Evolutionary conservation across 2,329 filamentous ascomycete genomes (phyloP).

Genomic region (Cladosporium sp.): DNA sequence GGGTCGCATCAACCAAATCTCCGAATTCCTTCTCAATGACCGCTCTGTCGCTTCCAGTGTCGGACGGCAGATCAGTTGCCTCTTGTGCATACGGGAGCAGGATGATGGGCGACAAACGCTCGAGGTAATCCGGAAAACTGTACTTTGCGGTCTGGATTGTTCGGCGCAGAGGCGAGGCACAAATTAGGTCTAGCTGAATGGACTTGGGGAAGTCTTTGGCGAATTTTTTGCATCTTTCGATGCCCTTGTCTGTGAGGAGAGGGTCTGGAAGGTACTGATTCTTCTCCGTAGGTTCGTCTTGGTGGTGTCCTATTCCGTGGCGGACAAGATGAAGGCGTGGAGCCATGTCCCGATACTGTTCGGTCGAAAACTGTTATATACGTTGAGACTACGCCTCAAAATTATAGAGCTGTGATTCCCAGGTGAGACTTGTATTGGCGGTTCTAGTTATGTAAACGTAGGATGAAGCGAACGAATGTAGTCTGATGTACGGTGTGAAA

Average conservation of each 20-base stretch:
- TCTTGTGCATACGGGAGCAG: slow-evolving; percentile 21
- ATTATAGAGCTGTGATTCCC: no score
- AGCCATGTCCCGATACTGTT: neutral
- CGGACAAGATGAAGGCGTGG: slow-evolving; percentile 20
- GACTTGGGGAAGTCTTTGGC: slow-evolving; percentile 17
- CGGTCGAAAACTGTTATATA: no score
- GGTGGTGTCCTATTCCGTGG: slow-evolving; percentile 21
- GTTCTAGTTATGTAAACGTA: no score
- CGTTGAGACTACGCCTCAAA: no score
- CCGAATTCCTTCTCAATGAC: slow-evolving; percentile 15
- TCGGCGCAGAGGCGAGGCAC: slow-evolving; percentile 21
- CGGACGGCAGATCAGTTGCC: slow-evolving; percentile 17
- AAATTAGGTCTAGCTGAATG: slow-evolving; percentile 20
- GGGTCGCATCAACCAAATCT: slow-evolving; percentile 7
- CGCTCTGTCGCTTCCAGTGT: slow-evolving; percentile 16
- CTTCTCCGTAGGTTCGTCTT: slow-evolving; percentile 6
- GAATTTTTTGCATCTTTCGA: slow-evolving; percentile 14
- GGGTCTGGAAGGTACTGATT: slow-evolving; percentile 18
- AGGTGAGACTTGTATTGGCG: no score
- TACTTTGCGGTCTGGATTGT: slow-evolving; percentile 22
- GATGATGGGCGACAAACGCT: slow-evolving; percentile 11
- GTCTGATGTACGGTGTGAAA: no score
- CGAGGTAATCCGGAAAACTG: slow-evolving; percentile 16
- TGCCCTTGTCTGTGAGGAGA: slow-evolving; percentile 20
- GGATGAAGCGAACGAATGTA: no score